Percentiles rank a stretch among this genome's conserved stretches.
Evolutionary conservation across 257 asterid species (phyloP).

Genomic region (Gentiana dahurica): DNA sequence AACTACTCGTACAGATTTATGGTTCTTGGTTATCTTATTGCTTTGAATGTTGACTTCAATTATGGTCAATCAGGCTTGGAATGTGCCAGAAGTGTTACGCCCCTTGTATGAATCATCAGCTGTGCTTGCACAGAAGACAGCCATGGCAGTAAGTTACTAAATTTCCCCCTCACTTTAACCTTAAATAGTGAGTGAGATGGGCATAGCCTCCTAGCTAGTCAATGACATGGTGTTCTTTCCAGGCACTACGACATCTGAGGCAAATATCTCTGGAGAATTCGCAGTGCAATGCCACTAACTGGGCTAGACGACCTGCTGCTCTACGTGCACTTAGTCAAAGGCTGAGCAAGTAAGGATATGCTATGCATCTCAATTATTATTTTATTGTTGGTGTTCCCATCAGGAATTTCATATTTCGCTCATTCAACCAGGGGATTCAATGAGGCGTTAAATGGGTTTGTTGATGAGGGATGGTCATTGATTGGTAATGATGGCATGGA

Average conservation of each 20-base stretch:
- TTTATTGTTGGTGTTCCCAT: background rate
- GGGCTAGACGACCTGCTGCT: slow-evolving; percentile 92
- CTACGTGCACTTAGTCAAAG: slow-evolving; percentile 74
- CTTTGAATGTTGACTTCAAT: background rate
- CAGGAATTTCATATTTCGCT: background rate
- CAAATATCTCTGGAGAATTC: slow-evolving; percentile 78
- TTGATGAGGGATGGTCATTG: slow-evolving; percentile 82
- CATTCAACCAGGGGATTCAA: slow-evolving; percentile 59
- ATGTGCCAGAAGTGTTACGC: slow-evolving; percentile 87
- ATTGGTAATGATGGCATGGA: slow-evolving; percentile 66
- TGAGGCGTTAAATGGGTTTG: slow-evolving; percentile 74
- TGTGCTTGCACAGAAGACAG: slow-evolving; percentile 63
- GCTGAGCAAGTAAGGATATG: slow-evolving; percentile 52
- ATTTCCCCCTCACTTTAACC: background rate
- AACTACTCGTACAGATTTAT: background rate
- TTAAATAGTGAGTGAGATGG: background rate
- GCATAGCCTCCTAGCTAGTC: background rate
- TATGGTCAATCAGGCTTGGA: slow-evolving; percentile 41
- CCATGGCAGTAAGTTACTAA: slow-evolving; percentile 55
- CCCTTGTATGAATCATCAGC: slow-evolving; percentile 80
- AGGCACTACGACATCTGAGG: slow-evolving; percentile 87
- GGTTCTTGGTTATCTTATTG: background rate
- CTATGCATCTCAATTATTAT: background rate
- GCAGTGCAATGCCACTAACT: slow-evolving; percentile 56
- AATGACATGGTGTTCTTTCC: slow-evolving; percentile 1